Percentiles rank a stretch among this genome's conserved stretches.
Conservation (phyloP, 78 protist species). For the Chrysochromulina tobinii region DNA sequence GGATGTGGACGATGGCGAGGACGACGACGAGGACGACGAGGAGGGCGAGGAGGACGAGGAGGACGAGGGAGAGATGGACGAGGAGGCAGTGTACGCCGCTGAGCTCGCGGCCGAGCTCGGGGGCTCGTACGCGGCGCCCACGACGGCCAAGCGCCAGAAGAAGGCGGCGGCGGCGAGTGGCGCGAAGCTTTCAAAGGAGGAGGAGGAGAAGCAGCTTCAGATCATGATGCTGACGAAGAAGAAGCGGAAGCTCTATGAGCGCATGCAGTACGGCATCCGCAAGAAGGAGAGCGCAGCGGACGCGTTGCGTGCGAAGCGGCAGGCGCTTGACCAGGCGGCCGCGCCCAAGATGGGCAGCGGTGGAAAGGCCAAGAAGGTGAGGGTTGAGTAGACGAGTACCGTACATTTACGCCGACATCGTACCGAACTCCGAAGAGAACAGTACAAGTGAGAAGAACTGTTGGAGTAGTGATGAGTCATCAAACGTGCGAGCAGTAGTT, state of each 20-base stretch:
- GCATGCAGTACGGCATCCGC: slow-evolving; percentile 7
- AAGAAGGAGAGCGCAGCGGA: background rate
- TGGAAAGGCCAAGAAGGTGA: no score
- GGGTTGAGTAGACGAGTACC: no score
- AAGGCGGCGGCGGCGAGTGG: background rate
- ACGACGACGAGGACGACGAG: slow-evolving; percentile 23
- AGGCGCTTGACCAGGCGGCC: background rate
- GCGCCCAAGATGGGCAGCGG: no score
- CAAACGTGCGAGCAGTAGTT: no score
- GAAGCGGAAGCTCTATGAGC: slow-evolving; percentile 20
- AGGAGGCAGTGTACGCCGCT: background rate
- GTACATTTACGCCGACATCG: no score
- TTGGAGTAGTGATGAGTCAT: no score
- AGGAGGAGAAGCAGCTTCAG: slow-evolving; percentile 23
- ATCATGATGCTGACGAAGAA: slow-evolving; percentile 40
- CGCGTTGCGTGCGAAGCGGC: background rate
- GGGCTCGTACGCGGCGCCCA: background rate
- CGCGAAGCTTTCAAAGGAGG: background rate
- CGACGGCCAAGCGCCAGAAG: background rate
- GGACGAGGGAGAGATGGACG: slow-evolving; percentile 1
- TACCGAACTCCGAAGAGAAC: no score
- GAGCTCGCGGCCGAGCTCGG: background rate
- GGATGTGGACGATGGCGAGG: slow-evolving; percentile 24
- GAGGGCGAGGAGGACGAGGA: slow-evolving; percentile 23
- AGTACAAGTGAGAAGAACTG: no score